Evolutionary conservation across 2,329 filamentous ascomycete species (phyloP), one percentile per base, ranked within the genome.

Genomic region (Teratosphaeria viscida): DNA sequence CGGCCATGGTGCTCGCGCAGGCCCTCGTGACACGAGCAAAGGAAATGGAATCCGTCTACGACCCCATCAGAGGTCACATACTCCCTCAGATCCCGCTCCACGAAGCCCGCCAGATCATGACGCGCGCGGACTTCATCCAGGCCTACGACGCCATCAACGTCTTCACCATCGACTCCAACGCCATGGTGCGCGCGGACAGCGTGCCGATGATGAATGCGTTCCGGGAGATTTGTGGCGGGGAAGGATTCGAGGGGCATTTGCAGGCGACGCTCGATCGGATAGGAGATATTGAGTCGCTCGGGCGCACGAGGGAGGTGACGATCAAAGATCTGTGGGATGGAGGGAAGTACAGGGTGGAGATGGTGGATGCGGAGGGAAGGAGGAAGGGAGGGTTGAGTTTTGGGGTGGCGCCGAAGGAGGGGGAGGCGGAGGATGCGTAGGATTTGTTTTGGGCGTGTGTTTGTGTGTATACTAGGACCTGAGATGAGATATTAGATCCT

Each of bases 131-230:
- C 74, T 99, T 97, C 72, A 92, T 97, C 68, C 66, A 94, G 65
- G 82, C 85, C 61, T 92, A 97, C 71, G 94, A 99, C 75, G 89
- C 94, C 64, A 83, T 94, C 61, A 97, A 97, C 71, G 84, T 99
- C 61, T 96, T 97, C 76, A 94, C 89, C 63, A 97, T 99, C 68
- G 92, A 95, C 61, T 90, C 86, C 60, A 82, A 83, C 49, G 90
- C 92, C 16, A 87, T 88, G 72, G 94, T 99, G 7, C 85, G 94
- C 54, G 94, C 94, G 1, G 92, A 95, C 73, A 92, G 87, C 1
- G 92, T 99, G 29, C 94, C 94, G 1, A 99, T 99, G 94, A 90
- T 95, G 74, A 85, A 85, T 55, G 94, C 94, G 0, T 95, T 99
- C 75, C 82, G 85, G 60, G 85, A 92, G 68, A 92, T 99, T 12